Evolutionary conservation across 306 rosid species (phyloP), one percentile per base, ranked within the genome.

Genomic region (Medicago arabica): DNA sequence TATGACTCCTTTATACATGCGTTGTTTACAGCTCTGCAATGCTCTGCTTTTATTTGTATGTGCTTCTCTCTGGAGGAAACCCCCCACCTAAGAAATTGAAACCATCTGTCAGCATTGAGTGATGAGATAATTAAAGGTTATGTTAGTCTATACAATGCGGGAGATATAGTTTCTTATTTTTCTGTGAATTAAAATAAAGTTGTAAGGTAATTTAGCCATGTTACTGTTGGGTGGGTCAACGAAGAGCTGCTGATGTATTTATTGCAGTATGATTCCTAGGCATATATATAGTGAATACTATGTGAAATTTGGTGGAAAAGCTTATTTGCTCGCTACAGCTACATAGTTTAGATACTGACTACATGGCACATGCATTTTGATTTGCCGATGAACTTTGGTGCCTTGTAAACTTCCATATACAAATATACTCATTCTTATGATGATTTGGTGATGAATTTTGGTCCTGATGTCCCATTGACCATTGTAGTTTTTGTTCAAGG

Each of bases 51-150:
- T 94, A 94, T 77, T 81, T 87, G 1, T 90, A 91, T 49, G 97
- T 92, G 73, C 50, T 94, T 71, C 70, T 86, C 38, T 75, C 91
- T 0, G 97, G 98, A 72, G 97, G 98, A 74, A 94, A 92, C 75
- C 98, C 98, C 13, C 96, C 98, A 41, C 95, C 98, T 15, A 94
- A 92, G 90, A 94, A 94, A 68, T 81, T 83, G 87, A 92, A 88
- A 87, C 39, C 92, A 46, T 82, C 92, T 70, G 84, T 87, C 57
- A 86, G 76, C 81, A 74, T 41, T 40, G 87, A 90, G 17, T 87
- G 84, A 87, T 82, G 72, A 72, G 83, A 75, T 74, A 31, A 68
- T 21, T 21, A n/a, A 14, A 66, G 69, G 66, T 74, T 57, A 39
- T 72, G 57, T 68, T 64, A 59, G 80, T 50, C 77, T 18, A 49